Conservation (phyloP, 148 eudicot species). For the Cornus florida region DNA sequence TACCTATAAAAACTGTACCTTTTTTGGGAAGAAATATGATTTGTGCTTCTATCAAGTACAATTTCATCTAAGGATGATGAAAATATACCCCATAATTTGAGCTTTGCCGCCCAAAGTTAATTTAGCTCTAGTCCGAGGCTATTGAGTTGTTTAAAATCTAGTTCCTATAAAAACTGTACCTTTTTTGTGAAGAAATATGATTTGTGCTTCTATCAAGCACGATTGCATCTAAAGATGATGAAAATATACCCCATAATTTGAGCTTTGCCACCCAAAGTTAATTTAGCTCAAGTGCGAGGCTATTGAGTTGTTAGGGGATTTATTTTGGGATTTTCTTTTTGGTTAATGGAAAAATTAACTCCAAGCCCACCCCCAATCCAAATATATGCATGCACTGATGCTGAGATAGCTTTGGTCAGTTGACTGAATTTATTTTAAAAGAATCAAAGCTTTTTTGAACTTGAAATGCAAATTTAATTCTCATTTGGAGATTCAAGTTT, state of each 20-base stretch:
- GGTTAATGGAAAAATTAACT: too few relatives aligned
- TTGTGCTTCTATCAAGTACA: not conserved
- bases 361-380: not conserved
- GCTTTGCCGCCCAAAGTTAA: not conserved
- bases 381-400: not conserved
- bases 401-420: not conserved
- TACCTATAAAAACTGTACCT: not conserved
- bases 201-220: not conserved
- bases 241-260: not conserved
- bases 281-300: not conserved
- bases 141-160: not conserved
- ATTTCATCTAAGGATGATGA: not conserved
- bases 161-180: not conserved
- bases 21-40: not conserved
- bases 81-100: not conserved
- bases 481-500: too few relatives aligned
- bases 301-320: not conserved
- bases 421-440: too few relatives aligned
- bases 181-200: not conserved
- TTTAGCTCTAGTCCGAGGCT: not conserved
- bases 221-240: not conserved
- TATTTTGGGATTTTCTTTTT: not conserved
- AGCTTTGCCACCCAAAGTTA: not conserved
- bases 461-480: not conserved
- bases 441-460: not conserved